A percentile compares a stretch with the other conserved stretches of the same genome.
Conservation (phyloP, 2,329 filamentous ascomycete species). For the Ploettnerulaceae sp. region DNA sequence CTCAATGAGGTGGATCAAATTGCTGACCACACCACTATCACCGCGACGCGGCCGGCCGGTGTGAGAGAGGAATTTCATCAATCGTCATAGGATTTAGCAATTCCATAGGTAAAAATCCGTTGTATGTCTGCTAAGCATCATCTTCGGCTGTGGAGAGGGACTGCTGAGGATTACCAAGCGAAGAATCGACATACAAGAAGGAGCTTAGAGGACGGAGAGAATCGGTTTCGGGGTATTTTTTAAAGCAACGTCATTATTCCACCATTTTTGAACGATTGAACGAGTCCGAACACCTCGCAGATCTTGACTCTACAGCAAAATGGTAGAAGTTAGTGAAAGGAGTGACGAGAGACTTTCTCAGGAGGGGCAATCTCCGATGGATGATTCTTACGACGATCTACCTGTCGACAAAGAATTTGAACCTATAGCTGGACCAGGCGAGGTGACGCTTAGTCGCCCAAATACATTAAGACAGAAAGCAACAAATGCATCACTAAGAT, state of each 20-base stretch:
- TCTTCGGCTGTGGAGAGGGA: not conserved
- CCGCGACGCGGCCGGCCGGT: not conserved
- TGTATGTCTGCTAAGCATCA: slow-evolving; percentile 1
- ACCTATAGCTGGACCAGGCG: slow-evolving; percentile 15
- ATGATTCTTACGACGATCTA: slow-evolving; percentile 9
- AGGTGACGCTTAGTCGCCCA: slow-evolving; percentile 10
- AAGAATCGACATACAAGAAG: not conserved
- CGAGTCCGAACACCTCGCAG: not conserved
- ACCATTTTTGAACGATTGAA: not conserved
- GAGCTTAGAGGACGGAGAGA: not conserved
- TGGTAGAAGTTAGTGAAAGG: slow-evolving; percentile 4
- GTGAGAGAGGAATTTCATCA: not conserved
- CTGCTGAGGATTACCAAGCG: slow-evolving; percentile 4
- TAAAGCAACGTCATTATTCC: not conserved
- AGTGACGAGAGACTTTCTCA: slow-evolving; percentile 6
- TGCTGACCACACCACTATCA: too few relatives aligned
- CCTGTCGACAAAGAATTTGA: slow-evolving; percentile 21
- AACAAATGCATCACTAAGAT: not conserved
- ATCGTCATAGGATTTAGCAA: not conserved
- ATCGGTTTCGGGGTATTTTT: not conserved
- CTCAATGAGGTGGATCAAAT: too few relatives aligned
- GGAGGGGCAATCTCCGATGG: slow-evolving; percentile 8
- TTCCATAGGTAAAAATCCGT: not conserved
- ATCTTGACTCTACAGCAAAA: not conserved
- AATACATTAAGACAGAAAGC: slow-evolving; percentile 10